Evolutionary conservation across 2,329 filamentous ascomycete genomes (phyloP).

Genomic region (Emmonsia crescens): DNA sequence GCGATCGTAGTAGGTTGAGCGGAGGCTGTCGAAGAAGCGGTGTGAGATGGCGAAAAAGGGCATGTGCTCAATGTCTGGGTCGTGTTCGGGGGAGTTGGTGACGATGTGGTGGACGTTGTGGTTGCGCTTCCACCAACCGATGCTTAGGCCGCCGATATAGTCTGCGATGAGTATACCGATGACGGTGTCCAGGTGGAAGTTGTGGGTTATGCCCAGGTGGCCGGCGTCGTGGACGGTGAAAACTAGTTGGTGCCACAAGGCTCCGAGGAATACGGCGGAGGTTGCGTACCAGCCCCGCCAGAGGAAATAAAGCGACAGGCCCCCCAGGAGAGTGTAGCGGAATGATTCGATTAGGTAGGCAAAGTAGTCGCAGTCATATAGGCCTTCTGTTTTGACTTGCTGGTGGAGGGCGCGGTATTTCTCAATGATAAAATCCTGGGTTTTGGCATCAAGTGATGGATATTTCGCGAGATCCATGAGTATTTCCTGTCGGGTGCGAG

Average conservation of each 20-base stretch:
- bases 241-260: slow-evolving; percentile 87
- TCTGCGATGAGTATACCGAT: slow-evolving; percentile 88
- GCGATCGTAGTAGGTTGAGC: slow-evolving; percentile 73
- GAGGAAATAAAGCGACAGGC: slow-evolving; percentile 50
- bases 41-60: slow-evolving; percentile 83
- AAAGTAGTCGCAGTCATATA: slow-evolving; percentile 76
- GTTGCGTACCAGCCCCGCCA: slow-evolving; percentile 54
- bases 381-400: slow-evolving; percentile 58
- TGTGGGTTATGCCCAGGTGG: slow-evolving; percentile 94
- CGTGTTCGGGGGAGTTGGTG: slow-evolving; percentile 89
- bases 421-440: slow-evolving; percentile 62
- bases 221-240: slow-evolving; percentile 92
- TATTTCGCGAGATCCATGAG: slow-evolving; percentile 69
- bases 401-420: slow-evolving; percentile 75
- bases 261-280: slow-evolving; percentile 65
- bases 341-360: slow-evolving; percentile 64
- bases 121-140: slow-evolving; percentile 95
- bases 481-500: slow-evolving; percentile 63
- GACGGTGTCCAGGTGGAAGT: slow-evolving; percentile 68
- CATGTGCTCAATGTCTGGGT: slow-evolving; percentile 87
- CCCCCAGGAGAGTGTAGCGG: slow-evolving; percentile 61
- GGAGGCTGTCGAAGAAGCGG: slow-evolving; percentile 60
- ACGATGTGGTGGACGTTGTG: slow-evolving; percentile 97
- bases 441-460: slow-evolving; percentile 60
- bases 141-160: slow-evolving; percentile 75